These are phyloP conservation scores for Amanita rubescens DNA, from an alignment of 768 basidiomycete genomes.

Conservation along the genomic window DNA sequence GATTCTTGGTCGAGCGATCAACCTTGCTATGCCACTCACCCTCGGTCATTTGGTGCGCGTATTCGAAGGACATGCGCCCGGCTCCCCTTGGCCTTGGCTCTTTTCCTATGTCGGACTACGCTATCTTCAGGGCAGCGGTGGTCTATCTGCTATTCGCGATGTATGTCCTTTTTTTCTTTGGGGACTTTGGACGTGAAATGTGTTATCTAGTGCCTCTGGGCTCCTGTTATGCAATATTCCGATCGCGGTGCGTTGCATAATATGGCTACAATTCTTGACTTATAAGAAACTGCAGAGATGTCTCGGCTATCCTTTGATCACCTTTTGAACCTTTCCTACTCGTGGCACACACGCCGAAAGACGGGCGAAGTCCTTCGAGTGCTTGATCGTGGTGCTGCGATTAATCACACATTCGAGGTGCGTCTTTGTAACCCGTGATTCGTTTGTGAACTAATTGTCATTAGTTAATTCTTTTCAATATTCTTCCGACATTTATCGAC, in stretches of 20 bases:
- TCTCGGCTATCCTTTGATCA: conserved; percentile 81
- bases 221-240: conserved; percentile 85
- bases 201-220: conserved; percentile 55
- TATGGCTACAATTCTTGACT: neutral
- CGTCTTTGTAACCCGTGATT: conserved; percentile 5
- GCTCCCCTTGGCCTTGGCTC: conserved; percentile 63
- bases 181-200: neutral
- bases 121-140: conserved; percentile 72
- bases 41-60: conserved; percentile 58
- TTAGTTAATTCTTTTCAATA: conserved; percentile 75
- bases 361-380: conserved; percentile 83
- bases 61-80: conserved; percentile 38
- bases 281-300: conserved; percentile 51
- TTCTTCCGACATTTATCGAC: conserved; percentile 79
- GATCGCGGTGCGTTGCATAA: conserved; percentile 45
- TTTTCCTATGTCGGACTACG: conserved; percentile 61
- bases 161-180: conserved; percentile 21
- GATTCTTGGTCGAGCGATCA: conserved; percentile 69
- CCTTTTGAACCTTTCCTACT: conserved; percentile 77
- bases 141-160: conserved; percentile 61
- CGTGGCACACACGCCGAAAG: conserved; percentile 76
- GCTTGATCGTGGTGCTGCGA: conserved; percentile 76
- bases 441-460: conserved; percentile 3
- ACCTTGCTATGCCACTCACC: conserved; percentile 60
- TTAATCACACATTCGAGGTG: conserved; percentile 76